Base-by-base conservation (phyloP, 345 rosid species). In the Stellera chamaejasme region DNA sequence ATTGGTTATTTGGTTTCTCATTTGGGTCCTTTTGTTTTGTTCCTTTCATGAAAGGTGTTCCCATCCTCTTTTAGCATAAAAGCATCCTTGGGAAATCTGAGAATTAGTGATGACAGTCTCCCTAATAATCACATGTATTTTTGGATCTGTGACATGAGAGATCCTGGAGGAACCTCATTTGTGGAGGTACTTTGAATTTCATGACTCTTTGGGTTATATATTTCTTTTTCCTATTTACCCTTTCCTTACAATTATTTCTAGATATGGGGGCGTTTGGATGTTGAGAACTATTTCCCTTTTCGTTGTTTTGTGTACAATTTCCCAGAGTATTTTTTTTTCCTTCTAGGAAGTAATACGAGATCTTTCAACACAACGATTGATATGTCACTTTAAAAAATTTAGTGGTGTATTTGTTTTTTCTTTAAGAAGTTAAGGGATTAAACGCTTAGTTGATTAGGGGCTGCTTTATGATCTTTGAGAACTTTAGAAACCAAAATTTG, bases 81-180 rank as follows among this genome's bases (percentile, higher is more conserved):
- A 51, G 99, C 99, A 62, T 73, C 88, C 55, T 77, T 93, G 52
- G 99, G 99, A 62, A 93, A 93, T 77, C 68, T 93, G 67, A 82
- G 84, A 68, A 87, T 93, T 71, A 93, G 99, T 75, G 99, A 93
- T 53, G 84, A 93, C 48, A 87, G 99, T 73, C 99, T 93, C 68
- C 86, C 90, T 45, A 65, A 66, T 59, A 65, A 63, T 63, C 99
- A 89, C 67, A 61, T 89, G 78, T 93, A 93, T 77, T 93, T 77
- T 75, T 82, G 96, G 99, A 81, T 84, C 45, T 93, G 99, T 76
- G 97, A 93, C 78, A 93, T 87, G 97, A 86, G 99, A 69, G 84
- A 89, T 80, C 90, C 96, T 26, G 94, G 96, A 53, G 97, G 97
- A 59, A 87, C 85, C 66, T 93, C 99, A 61, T 93, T 93, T 73